phyloP scores from a whole-genome alignment of 345 rosid genomes.

The Melaleuca quinquenervia region DNA sequence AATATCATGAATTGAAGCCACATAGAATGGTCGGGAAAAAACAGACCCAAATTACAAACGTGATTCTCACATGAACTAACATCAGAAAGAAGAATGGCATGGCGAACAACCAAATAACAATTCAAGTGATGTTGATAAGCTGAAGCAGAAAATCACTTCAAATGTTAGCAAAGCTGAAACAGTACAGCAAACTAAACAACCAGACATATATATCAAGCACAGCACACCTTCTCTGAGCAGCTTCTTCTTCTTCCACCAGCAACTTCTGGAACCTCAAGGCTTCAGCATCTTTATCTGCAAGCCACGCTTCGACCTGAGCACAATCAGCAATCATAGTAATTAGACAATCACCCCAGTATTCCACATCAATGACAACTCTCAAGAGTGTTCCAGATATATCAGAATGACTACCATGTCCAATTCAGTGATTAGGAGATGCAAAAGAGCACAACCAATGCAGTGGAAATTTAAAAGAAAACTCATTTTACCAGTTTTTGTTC shows the following conservation, averaged over 20 bases:
- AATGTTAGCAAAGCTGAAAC: not conserved
- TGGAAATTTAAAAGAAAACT: not conserved
- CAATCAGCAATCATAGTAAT: not conserved
- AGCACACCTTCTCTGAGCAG: constrained; percentile 72
- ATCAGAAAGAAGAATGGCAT: not conserved
- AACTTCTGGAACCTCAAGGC: constrained; percentile 88
- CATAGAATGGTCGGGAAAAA: not conserved
- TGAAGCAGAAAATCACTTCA: not conserved
- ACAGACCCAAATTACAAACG: not conserved
- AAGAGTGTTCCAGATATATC: not conserved
- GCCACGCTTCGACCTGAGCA: constrained; percentile 75
- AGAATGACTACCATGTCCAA: not conserved
- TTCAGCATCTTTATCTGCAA: constrained; percentile 90
- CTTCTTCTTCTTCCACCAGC: constrained; percentile 96
- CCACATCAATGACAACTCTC: not conserved
- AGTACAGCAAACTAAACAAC: not conserved
- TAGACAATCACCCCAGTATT: not conserved
- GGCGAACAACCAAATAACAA: not conserved
- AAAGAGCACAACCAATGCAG: not conserved
- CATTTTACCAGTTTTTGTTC: constrained; percentile 73
- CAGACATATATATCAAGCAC: not conserved
- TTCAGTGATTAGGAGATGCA: not conserved
- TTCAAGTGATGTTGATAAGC: not conserved
- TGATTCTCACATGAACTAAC: not conserved
- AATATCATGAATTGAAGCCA: not conserved